A percentile compares a stretch with the other conserved stretches of the same genome.
phyloP scores from a whole-genome alignment of 805 yeast genomes.

The Sporopachydermia lactativora region DNA sequence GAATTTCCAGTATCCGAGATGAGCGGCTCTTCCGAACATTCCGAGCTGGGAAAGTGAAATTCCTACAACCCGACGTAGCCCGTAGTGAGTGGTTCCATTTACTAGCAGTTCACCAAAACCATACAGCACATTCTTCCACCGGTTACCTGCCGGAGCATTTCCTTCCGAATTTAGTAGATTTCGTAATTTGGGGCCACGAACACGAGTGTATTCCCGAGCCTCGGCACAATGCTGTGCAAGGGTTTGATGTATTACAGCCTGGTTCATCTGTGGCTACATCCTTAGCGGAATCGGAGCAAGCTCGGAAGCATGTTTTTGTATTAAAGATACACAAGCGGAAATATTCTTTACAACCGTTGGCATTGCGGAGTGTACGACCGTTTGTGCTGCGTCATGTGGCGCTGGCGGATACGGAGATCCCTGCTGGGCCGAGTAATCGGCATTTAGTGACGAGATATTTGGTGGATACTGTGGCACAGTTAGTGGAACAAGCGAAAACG shows the following conservation, averaged over 20 bases:
- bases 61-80: conserved; percentile 49
- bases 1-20: conserved; percentile 79
- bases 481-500: conserved; percentile 45
- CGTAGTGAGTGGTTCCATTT: conserved; percentile 69
- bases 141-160: conserved; percentile 76
- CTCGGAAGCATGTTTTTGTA: conserved; percentile 60
- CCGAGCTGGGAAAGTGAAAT: conserved; percentile 65
- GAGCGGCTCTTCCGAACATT: conserved; percentile 77
- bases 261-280: conserved; percentile 94
- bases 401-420: conserved; percentile 37
- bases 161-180: conserved; percentile 67
- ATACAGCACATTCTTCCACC: conserved; percentile 64
- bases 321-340: conserved; percentile 46
- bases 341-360: conserved; percentile 43
- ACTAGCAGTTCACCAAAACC: conserved; percentile 87
- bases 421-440: conserved; percentile 46
- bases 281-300: conserved; percentile 70
- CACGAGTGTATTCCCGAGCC: conserved; percentile 83
- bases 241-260: conserved; percentile 74
- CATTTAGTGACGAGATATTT: conserved; percentile 48
- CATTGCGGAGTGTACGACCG: conserved; percentile 64
- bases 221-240: conserved; percentile 33
- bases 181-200: conserved; percentile 95
- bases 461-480: conserved; percentile 44
- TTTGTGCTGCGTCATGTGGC: conserved; percentile 59